A percentile compares a stretch with the other conserved stretches of the same genome.
Evolutionary conservation across 495 filamentous ascomycete species (phyloP).

Genomic region (Penicillium egyptiacum): DNA sequence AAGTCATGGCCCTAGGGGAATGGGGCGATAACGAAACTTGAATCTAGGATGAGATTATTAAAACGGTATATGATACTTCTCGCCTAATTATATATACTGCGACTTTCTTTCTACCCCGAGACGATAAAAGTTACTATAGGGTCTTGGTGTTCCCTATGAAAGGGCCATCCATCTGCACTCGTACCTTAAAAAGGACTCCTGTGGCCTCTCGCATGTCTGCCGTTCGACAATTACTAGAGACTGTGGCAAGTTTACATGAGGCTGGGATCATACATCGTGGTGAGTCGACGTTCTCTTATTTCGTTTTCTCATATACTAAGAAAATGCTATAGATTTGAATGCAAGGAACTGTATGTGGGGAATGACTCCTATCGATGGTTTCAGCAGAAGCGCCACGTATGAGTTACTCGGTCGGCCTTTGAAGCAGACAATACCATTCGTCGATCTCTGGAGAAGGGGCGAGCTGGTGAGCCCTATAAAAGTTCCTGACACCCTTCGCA

Average conservation of each 20-base stretch:
- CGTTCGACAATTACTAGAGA: constrained; percentile 30
- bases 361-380: constrained; percentile 22
- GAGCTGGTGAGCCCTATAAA: constrained; percentile 22
- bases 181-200: constrained; percentile 15
- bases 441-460: constrained; percentile 19
- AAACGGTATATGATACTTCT: constrained; percentile 27
- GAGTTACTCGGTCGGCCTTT: constrained; percentile 28
- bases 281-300: constrained; percentile 10
- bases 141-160: constrained; percentile 32
- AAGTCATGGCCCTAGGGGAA: constrained; percentile 24
- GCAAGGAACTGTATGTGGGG: constrained; percentile 25
- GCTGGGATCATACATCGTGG: constrained; percentile 29
- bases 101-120: constrained; percentile 22
- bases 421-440: constrained; percentile 22
- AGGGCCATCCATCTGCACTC: constrained; percentile 29
- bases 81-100: constrained; percentile 25
- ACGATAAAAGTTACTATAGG: constrained; percentile 18
- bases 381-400: constrained; percentile 23
- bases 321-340: constrained; percentile 23
- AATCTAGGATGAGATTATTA: constrained; percentile 31
- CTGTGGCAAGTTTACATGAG: constrained; percentile 27
- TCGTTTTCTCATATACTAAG: constrained; percentile 9
- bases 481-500: constrained; percentile 16
- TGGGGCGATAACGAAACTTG: constrained; percentile 22
- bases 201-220: constrained; percentile 32